phyloP scores from a whole-genome alignment of 768 basidiomycete genomes.

The Trametes cubensis region DNA sequence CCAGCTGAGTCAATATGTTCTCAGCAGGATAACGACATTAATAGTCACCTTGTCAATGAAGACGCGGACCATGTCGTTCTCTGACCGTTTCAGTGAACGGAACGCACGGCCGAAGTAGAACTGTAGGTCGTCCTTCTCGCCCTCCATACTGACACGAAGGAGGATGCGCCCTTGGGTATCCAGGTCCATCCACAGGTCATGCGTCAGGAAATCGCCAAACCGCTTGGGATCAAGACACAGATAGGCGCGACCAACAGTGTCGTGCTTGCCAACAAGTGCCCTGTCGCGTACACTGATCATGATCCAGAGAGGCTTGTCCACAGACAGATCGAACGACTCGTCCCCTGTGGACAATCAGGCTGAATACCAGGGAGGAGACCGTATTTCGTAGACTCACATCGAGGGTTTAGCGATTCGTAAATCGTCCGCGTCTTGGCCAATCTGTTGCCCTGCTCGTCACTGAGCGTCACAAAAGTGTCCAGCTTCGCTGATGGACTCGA shows the following conservation, averaged over 20 bases:
- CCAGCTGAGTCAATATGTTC: background rate
- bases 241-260: conserved; percentile 88
- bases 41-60: conserved; percentile 90
- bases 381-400: conserved; percentile 59
- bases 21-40: conserved; percentile 13
- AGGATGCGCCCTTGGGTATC: conserved; percentile 85
- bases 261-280: conserved; percentile 89
- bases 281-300: conserved; percentile 95
- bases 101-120: conserved; percentile 98
- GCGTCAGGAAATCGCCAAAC: conserved; percentile 86
- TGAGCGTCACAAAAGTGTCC: conserved; percentile 93
- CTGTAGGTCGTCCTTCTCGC: conserved; percentile 96
- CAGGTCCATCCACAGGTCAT: conserved; percentile 90
- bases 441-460: conserved; percentile 87
- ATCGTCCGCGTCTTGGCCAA: conserved; percentile 95
- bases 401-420: conserved; percentile 86
- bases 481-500: conserved; percentile 76
- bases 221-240: conserved; percentile 88
- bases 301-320: conserved; percentile 93
- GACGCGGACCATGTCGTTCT: conserved; percentile 92
- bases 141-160: conserved; percentile 94
- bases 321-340: conserved; percentile 93
- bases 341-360: conserved; percentile 64
- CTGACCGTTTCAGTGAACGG: conserved; percentile 88
- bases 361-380: background rate